A percentile compares a stretch with the other conserved stretches of the same genome.
phyloP scores from a whole-genome alignment of 495 filamentous ascomycete genomes.

The Astrocystis sublimbata region DNA sequence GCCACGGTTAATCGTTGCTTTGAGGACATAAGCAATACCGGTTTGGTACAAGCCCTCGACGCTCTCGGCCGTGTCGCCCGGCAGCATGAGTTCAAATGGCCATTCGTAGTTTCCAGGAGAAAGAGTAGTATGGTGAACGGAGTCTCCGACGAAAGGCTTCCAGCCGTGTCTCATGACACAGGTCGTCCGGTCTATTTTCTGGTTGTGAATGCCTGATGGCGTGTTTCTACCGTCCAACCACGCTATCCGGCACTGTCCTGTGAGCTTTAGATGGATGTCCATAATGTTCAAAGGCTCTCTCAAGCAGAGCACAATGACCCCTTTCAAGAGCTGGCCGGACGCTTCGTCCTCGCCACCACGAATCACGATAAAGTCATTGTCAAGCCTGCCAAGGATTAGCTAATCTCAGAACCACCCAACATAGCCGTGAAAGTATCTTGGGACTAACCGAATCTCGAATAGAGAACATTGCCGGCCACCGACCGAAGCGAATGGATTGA shows the following conservation, averaged over 20 bases:
- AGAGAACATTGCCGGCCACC: constrained; percentile 45
- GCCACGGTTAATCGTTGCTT: constrained; percentile 78
- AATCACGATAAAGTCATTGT: constrained; percentile 77
- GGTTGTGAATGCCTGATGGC: constrained; percentile 49
- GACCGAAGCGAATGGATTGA: constrained; percentile 51
- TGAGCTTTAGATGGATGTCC: constrained; percentile 69
- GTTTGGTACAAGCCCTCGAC: constrained; percentile 81
- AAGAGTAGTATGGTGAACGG: constrained; percentile 58
- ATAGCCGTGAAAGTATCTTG: not conserved
- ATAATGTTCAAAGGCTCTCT: constrained; percentile 68
- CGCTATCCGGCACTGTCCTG: constrained; percentile 68
- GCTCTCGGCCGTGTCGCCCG: constrained; percentile 78
- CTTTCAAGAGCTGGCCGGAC: constrained; percentile 70
- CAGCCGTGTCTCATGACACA: constrained; percentile 49
- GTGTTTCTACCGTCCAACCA: constrained; percentile 54
- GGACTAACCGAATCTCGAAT: constrained; percentile 57
- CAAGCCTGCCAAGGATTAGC: constrained; percentile 56
- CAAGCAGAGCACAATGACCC: constrained; percentile 73
- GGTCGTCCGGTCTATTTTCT: constrained; percentile 46
- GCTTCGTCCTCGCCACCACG: constrained; percentile 75
- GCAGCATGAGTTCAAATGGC: constrained; percentile 77
- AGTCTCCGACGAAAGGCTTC: constrained; percentile 50
- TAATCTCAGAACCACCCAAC: not conserved
- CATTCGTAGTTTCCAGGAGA: constrained; percentile 85
- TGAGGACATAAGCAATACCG: constrained; percentile 83